Base-by-base conservation (phyloP, 768 basidiomycete genomes). In the Xerocomellus amylosporus region DNA sequence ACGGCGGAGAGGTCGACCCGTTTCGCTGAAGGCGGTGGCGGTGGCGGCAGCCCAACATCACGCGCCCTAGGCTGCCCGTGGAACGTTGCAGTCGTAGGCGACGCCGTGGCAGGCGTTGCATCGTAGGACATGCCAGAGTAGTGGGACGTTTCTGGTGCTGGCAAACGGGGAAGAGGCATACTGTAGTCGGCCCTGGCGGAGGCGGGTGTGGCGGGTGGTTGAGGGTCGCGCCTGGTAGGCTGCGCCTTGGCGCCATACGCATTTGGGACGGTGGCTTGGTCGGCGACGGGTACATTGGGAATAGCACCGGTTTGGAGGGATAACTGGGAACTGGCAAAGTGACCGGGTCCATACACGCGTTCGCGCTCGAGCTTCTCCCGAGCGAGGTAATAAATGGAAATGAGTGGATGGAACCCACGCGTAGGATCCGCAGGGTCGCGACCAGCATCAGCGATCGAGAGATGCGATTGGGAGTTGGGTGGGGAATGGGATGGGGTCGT, bases 331-430 rank as follows among this genome's bases (percentile, higher is more conserved):
- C 83, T 89, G 3, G 97, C 97, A 71, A 99, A 99, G 58, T 90
- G 86, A 4, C 94, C 94, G 0, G 87, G 86, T 0, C 96, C 97
- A 71, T 95, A 98, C 8, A 99, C 90, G 48, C 83, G 80, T 62
- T 99, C 97, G 51, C 97, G 78, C 66, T 98, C 94, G 65, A 94
- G 77, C 79, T 98, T 98, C 76, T 99, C 97, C 49, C 92, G 79
- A 5, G 95, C 90, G 19, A 99, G 84, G 75, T 86, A 98, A 71
- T 99, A 99, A 74, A 99, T 98, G 30, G 94, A 93, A 43, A 98
- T 81, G 26, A 99, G 79, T 0, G 93, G 95, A 68, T 98, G 93
- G 75, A 93, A 99, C 2, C 94, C 97, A 50, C 83, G 77, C 14
- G 93, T 96, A 5, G 96, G 95, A 66, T 99, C 96, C 58, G 76